Percentiles rank a stretch among this genome's conserved stretches.
phyloP scores from a whole-genome alignment of 129 eudicot genomes.

The Ambrosia trifida region DNA sequence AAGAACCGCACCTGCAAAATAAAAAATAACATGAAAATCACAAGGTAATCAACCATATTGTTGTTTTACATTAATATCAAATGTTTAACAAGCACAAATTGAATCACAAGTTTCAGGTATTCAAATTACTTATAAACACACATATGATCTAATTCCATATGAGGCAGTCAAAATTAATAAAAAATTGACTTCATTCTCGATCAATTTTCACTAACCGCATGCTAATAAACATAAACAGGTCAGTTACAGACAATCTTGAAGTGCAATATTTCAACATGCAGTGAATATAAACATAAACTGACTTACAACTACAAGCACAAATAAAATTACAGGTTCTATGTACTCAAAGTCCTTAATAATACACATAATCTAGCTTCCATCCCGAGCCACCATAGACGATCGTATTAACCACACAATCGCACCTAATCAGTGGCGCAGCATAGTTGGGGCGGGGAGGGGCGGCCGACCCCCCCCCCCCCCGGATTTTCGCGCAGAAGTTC shows the following conservation, averaged over 20 bases:
- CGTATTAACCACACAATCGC: background rate
- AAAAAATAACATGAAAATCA: background rate
- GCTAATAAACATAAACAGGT: background rate
- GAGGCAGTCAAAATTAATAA: background rate
- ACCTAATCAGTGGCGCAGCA: too few relatives aligned
- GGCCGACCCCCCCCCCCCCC: too few relatives aligned
- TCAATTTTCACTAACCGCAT: background rate
- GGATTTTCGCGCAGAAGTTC: too few relatives aligned
- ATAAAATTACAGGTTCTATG: slow-evolving; percentile 7
- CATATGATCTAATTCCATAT: too few relatives aligned
- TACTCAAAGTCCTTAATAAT: background rate
- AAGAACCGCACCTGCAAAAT: slow-evolving; percentile 64
- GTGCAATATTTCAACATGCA: too few relatives aligned
- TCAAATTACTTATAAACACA: too few relatives aligned
- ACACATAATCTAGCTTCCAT: background rate
- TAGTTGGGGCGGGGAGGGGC: too few relatives aligned
- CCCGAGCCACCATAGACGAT: background rate
- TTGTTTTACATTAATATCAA: slow-evolving; percentile 8
- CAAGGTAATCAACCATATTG: slow-evolving; percentile 1
- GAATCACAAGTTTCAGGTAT: background rate
- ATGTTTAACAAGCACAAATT: background rate
- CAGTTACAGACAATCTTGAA: too few relatives aligned
- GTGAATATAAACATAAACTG: too few relatives aligned
- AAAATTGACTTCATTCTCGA: background rate
- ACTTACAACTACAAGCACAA: too few relatives aligned